These are phyloP conservation scores for Cladorrhinum samala DNA, from an alignment of 495 filamentous ascomycete species.

Conservation along the genomic window DNA sequence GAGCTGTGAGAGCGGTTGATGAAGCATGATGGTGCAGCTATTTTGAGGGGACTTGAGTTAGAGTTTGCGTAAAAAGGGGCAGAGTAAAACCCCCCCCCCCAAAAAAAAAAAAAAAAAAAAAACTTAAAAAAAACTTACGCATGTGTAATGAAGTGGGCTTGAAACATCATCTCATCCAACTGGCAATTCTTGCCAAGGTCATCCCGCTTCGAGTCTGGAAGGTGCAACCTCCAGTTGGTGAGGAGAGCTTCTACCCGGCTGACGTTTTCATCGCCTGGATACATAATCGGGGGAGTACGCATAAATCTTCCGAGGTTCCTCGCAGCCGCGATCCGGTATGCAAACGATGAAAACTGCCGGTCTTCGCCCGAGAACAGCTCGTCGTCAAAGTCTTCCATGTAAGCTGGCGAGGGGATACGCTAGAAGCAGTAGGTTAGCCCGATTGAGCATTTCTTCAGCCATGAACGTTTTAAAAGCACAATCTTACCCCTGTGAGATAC, in stretches of 20 bases:
- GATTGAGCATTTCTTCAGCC: too few species aligned
- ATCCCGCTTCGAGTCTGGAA: conserved; percentile 69
- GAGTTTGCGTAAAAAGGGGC: too few species aligned
- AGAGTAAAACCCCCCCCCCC: too few species aligned
- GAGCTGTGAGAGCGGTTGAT: conserved; percentile 61
- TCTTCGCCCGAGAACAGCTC: conserved; percentile 57
- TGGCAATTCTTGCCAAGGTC: conserved; percentile 60
- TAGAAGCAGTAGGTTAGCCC: conserved; percentile 23
- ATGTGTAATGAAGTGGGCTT: conserved; percentile 78
- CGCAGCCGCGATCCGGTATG: conserved; percentile 69
- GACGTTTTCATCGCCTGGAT: conserved; percentile 40
- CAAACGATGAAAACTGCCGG: conserved; percentile 67
- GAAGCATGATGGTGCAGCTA: conserved; percentile 61
- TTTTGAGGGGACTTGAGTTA: conserved; percentile 1
- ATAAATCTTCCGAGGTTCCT: conserved; percentile 73
- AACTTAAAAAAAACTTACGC: conserved; percentile 37
- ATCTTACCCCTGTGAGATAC: conserved; percentile 57
- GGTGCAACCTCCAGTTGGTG: conserved; percentile 75
- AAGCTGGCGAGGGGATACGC: conserved; percentile 56
- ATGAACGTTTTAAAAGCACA: neutral
- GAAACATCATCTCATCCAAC: conserved; percentile 87
- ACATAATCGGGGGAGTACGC: conserved; percentile 40
- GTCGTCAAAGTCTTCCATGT: conserved; percentile 65
- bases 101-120: too few species aligned
- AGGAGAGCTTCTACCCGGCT: conserved; percentile 65